These are phyloP conservation scores for Macrophomina phaseolina DNA, from an alignment of 2,329 filamentous ascomycete genomes.

Conservation along the genomic window DNA sequence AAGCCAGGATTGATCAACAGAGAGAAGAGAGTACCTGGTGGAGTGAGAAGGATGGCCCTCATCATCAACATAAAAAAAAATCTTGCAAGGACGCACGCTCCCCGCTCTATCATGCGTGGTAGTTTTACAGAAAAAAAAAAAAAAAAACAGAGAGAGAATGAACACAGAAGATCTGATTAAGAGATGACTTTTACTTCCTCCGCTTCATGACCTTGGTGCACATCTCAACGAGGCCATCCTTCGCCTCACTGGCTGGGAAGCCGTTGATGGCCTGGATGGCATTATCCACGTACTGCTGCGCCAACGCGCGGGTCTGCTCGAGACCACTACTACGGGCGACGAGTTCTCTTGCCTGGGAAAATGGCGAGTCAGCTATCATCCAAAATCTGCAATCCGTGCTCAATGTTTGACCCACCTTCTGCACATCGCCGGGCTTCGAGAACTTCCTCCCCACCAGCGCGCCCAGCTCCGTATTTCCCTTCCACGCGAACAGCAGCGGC, in stretches of 20 bases:
- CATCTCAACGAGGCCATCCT: slow-evolving; percentile 90
- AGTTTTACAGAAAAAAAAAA: not conserved
- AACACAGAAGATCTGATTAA: not conserved
- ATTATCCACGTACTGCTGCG: slow-evolving; percentile 87
- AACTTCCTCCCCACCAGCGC: slow-evolving; percentile 93
- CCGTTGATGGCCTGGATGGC: slow-evolving; percentile 81
- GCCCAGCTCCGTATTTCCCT: slow-evolving; percentile 82
- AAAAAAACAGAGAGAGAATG: not conserved
- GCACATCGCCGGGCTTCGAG: slow-evolving; percentile 78
- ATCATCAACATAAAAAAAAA: not conserved
- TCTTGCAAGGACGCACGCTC: not conserved
- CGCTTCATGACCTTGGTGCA: slow-evolving; percentile 89
- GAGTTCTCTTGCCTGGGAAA: slow-evolving; percentile 76
- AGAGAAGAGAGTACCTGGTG: not conserved
- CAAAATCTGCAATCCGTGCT: not conserved
- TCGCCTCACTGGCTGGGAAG: slow-evolving; percentile 95
- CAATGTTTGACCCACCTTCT: slow-evolving; percentile 65
- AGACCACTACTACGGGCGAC: slow-evolving; percentile 85
- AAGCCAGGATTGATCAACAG: not conserved
- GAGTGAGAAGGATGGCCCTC: not conserved
- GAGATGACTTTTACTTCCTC: slow-evolving; percentile 67
- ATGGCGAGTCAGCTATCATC: not conserved
- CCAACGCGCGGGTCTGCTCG: slow-evolving; percentile 87
- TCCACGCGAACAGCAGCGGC: slow-evolving; percentile 94
- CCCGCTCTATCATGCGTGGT: not conserved